Evolutionary conservation across 2,329 filamentous ascomycete species (phyloP).

Genomic region (Verruconis gallopava): DNA sequence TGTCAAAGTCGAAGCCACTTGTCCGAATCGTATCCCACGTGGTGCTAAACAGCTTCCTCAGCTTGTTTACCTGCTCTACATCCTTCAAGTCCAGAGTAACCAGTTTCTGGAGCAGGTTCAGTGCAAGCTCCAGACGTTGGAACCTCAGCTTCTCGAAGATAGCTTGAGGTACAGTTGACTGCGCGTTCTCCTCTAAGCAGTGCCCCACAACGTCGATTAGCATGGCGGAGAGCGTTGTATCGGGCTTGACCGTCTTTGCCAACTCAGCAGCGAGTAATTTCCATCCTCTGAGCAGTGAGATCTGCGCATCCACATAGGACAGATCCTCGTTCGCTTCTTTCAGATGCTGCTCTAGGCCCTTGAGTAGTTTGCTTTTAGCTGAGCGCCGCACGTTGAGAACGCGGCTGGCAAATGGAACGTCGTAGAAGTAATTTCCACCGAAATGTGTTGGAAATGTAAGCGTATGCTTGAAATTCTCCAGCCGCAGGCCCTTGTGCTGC

Average conservation of each 20-base stretch:
- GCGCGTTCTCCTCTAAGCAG: slow-evolving; percentile 67
- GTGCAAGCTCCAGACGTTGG: slow-evolving; percentile 64
- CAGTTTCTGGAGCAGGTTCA: slow-evolving; percentile 70
- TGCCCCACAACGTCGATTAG: slow-evolving; percentile 64
- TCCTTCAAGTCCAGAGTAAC: slow-evolving; percentile 42
- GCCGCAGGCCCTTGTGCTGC: slow-evolving; percentile 58
- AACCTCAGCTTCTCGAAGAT: slow-evolving; percentile 73
- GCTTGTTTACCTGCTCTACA: slow-evolving; percentile 35
- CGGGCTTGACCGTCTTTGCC: slow-evolving; percentile 43
- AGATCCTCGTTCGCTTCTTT: slow-evolving; percentile 79
- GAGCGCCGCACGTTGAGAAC: slow-evolving; percentile 40
- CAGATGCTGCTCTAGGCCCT: slow-evolving; percentile 74
- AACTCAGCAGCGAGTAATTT: slow-evolving; percentile 78
- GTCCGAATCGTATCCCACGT: slow-evolving; percentile 49
- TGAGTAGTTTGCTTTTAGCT: slow-evolving; percentile 35
- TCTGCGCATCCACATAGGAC: slow-evolving; percentile 83
- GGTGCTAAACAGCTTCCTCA: slow-evolving; percentile 40
- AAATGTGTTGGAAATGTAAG: slow-evolving; percentile 50
- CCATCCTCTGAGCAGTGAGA: slow-evolving; percentile 77
- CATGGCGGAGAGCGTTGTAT: slow-evolving; percentile 21
- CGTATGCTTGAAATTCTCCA: slow-evolving; percentile 73
- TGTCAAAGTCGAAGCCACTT: slow-evolving; percentile 45
- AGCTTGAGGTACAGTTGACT: slow-evolving; percentile 57
- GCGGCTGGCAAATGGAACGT: slow-evolving; percentile 59
- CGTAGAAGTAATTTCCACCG: slow-evolving; percentile 73